Base-by-base conservation (phyloP, 176 grass and related monocot genomes). In the Avena eriantha region DNA sequence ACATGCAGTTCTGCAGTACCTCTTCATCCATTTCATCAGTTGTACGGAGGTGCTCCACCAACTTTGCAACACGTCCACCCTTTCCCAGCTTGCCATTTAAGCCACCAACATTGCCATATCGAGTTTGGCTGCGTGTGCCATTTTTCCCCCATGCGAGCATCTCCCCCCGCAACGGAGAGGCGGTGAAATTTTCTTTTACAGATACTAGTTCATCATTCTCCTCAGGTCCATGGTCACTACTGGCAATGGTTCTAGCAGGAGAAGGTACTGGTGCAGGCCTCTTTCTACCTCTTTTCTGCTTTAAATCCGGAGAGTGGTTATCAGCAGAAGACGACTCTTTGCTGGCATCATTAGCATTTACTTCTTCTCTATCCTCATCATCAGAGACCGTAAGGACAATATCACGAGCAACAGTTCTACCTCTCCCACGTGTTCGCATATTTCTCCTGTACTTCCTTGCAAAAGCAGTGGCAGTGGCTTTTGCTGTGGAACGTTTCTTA, bases 81-180 rank as follows among this genome's bases (percentile, higher is more conserved):
- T 82, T 95, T 46, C 80, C 86, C 35, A 80, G 68, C 78, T 89
- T 93, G 76, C 86, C 86, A 83, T 85, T 91, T 91, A 85, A 93
- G 51, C 91, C 73, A 85, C 60, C 81, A 91, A 49, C 29, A 89
- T 74, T 91, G 19, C 91, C 87, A 87, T 93, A 39, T 66, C 93
- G 87, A 56, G 79, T 95, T 85, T 95, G 93, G 89, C 93, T 95
- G 24, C 93, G 78, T n/a, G 91, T 77, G 78, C 93, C 93, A 86
- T 95, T 95, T 84, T 95, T 95, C 0, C 93, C 93, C 93, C 93
- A 95, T 71, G 93, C 91, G 24, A 95, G 93, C 80, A 93, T 95
- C 78, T 95, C 93, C 33, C 86, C 91, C 26, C 48, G 86, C 88
- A 95, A 60, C 17, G 93, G 91, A 46, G 93, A 93, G 24, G 88